These are phyloP conservation scores for Nakazawaea ernobii DNA, from an alignment of 805 yeast species.

Conservation along the genomic window DNA sequence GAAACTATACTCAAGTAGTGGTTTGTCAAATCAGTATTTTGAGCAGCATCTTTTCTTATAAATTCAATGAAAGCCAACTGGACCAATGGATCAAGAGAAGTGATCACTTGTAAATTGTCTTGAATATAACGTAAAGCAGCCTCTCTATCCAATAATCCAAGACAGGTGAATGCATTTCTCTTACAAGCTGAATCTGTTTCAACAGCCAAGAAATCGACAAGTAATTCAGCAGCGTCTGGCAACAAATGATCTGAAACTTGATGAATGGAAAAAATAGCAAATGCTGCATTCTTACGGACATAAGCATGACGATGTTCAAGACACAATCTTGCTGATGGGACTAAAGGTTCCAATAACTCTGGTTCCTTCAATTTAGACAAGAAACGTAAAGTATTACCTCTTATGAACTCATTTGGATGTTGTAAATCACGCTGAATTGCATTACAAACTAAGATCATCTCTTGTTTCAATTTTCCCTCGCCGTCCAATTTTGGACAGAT, in stretches of 20 bases:
- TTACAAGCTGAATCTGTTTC: slow-evolving; percentile 93
- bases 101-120: slow-evolving; percentile 54
- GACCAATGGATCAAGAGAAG: slow-evolving; percentile 69
- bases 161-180: slow-evolving; percentile 89
- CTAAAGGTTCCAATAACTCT: slow-evolving; percentile 90
- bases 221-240: slow-evolving; percentile 92
- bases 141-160: slow-evolving; percentile 77
- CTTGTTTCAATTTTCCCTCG: slow-evolving; percentile 91
- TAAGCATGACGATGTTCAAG: slow-evolving; percentile 96
- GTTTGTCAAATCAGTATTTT: slow-evolving; percentile 56
- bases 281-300: slow-evolving; percentile 94
- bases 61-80: slow-evolving; percentile 91
- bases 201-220: slow-evolving; percentile 62
- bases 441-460: slow-evolving; percentile 97
- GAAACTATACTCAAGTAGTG: slow-evolving; percentile 69
- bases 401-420: slow-evolving; percentile 94
- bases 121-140: slow-evolving; percentile 80
- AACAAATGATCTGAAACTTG: slow-evolving; percentile 79
- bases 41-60: slow-evolving; percentile 72
- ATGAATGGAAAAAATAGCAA: slow-evolving; percentile 80
- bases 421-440: slow-evolving; percentile 96
- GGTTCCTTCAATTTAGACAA: slow-evolving; percentile 87
- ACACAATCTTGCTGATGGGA: slow-evolving; percentile 87
- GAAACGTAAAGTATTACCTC: slow-evolving; percentile 93
- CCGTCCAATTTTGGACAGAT: slow-evolving; percentile 87